Conservation (phyloP, 495 filamentous ascomycete species). For the Hypoxylon intermedium region DNA sequence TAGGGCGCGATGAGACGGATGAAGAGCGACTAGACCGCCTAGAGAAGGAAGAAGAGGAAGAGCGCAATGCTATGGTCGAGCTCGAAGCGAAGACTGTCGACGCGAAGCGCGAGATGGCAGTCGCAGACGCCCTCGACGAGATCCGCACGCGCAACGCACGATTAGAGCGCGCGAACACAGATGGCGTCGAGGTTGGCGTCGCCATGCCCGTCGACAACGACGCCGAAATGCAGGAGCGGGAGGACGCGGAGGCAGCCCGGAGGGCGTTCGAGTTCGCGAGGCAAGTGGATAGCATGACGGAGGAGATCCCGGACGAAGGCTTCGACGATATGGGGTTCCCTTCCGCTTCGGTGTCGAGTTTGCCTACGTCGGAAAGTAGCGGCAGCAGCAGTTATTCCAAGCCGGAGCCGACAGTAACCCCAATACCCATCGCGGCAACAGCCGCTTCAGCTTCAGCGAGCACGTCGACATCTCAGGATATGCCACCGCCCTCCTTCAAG, state of each 20-base stretch:
- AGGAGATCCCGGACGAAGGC: slow-evolving; percentile 56
- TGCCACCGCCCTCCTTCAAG: slow-evolving; percentile 75
- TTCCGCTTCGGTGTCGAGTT: slow-evolving; percentile 43
- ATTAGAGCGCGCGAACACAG: slow-evolving; percentile 74
- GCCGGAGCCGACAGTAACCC: slow-evolving; percentile 13
- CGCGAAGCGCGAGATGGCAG: slow-evolving; percentile 95
- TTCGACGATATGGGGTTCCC: slow-evolving; percentile 38
- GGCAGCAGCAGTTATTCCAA: slow-evolving; percentile 27
- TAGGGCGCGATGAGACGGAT: slow-evolving; percentile 75
- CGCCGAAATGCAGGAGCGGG: slow-evolving; percentile 69
- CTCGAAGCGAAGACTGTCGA: slow-evolving; percentile 88
- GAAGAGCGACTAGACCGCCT: slow-evolving; percentile 86
- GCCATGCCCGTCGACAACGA: slow-evolving; percentile 61
- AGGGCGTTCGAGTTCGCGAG: slow-evolving; percentile 73
- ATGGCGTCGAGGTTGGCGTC: slow-evolving; percentile 58
- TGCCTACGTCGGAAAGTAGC: too few relatives aligned
- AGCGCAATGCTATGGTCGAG: slow-evolving; percentile 87
- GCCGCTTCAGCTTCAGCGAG: slow-evolving; percentile 37
- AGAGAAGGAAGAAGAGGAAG: slow-evolving; percentile 75
- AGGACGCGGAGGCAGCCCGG: slow-evolving; percentile 85
- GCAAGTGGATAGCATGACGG: slow-evolving; percentile 52
- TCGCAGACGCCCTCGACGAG: slow-evolving; percentile 95
- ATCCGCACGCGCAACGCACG: slow-evolving; percentile 90
- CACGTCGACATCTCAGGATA: slow-evolving; percentile 31
- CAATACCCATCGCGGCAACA: slow-evolving; percentile 26